Conservation (phyloP, 768 basidiomycete species). For the Mycena kentingensis region DNA sequence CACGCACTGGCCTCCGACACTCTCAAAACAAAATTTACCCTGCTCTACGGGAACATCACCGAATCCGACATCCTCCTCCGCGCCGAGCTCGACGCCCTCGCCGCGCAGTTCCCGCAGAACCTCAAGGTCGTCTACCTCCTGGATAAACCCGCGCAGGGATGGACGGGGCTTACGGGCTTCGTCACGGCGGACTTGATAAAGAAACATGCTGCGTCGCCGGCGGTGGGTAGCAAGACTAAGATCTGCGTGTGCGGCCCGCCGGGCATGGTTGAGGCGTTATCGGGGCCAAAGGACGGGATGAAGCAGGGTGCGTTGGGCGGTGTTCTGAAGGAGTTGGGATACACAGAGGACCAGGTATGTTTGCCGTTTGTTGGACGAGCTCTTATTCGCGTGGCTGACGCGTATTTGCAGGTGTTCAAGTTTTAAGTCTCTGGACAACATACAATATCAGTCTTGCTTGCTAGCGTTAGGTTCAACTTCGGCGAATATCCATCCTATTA, state of each 20-base stretch:
- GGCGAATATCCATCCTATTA: too few species aligned
- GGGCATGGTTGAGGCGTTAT: slow-evolving; percentile 77
- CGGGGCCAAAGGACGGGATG: slow-evolving; percentile 86
- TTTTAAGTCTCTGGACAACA: slow-evolving; percentile 8
- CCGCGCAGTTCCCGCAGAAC: slow-evolving; percentile 66
- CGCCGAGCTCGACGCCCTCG: slow-evolving; percentile 70
- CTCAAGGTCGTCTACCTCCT: slow-evolving; percentile 86
- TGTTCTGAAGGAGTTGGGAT: slow-evolving; percentile 85
- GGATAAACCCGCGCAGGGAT: slow-evolving; percentile 66
- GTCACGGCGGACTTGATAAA: slow-evolving; percentile 73
- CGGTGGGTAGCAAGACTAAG: slow-evolving; percentile 71
- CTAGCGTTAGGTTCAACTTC: too few species aligned
- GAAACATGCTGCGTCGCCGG: slow-evolving; percentile 67
- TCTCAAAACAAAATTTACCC: slow-evolving; percentile 94
- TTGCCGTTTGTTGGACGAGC: background rate
- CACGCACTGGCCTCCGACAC: slow-evolving; percentile 68
- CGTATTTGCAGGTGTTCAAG: slow-evolving; percentile 20
- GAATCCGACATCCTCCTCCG: slow-evolving; percentile 89
- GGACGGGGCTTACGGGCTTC: slow-evolving; percentile 74
- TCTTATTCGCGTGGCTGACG: background rate
- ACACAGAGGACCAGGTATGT: slow-evolving; percentile 80
- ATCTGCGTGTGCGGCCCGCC: slow-evolving; percentile 92
- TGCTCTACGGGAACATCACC: slow-evolving; percentile 88
- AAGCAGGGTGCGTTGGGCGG: slow-evolving; percentile 85
- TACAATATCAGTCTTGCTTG: background rate